Evolutionary conservation across 1,284 basidiomycete genomes (phyloP), one percentile per base, ranked within the genome.

Genomic region (Sanghuangporus sanghuang): DNA sequence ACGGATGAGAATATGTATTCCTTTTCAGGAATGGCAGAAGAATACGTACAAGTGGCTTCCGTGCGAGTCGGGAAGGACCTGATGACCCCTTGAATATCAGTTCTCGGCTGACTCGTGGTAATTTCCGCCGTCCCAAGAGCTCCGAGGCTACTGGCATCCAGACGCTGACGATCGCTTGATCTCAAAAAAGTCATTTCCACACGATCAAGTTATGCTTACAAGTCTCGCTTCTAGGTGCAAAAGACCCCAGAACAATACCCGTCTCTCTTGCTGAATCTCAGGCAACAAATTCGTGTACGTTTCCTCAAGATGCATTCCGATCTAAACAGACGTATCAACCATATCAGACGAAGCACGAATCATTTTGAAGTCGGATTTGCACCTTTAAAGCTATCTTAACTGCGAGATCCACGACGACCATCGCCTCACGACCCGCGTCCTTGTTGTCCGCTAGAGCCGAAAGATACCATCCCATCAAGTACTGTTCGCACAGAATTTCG

Each of bases 401-500:
- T 21, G 61, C 55, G 32, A 62, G 53, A 18, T 44, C 38, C 35
- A 57, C 48, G 9, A 57, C 39, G 5, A 55, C 52, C 14, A 23
- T 48, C 48, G 61, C 61, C 36, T 55, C 49, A 8, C 53, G 27
- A 9, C 61, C 61, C 12, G 61, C 61, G 21, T 57, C 54, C 55
- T 62, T 62, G 53, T 44, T 44, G 27, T 62, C 61, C 21, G 61
- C 42, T 11, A 62, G 36, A 9, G 46, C 54, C 27, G 40, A 16
- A 16, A 62, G 44, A 39, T 57, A 62, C 61, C 61, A 62, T 7
- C 40, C 36, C 61, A 62, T 56, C 9, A 62, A 32, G 40, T 57
- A 62, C 61, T 62, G 40, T 27, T 18, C 35, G 35, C 18, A n/a
- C 11, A 36, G 32, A 6, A 14, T 21, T 36, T 27, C 16, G 21